A percentile compares a stretch with the other conserved stretches of the same genome.
phyloP scores from a whole-genome alignment of 2,329 filamentous ascomycete species.

The Ceratocystis albifundus region DNA sequence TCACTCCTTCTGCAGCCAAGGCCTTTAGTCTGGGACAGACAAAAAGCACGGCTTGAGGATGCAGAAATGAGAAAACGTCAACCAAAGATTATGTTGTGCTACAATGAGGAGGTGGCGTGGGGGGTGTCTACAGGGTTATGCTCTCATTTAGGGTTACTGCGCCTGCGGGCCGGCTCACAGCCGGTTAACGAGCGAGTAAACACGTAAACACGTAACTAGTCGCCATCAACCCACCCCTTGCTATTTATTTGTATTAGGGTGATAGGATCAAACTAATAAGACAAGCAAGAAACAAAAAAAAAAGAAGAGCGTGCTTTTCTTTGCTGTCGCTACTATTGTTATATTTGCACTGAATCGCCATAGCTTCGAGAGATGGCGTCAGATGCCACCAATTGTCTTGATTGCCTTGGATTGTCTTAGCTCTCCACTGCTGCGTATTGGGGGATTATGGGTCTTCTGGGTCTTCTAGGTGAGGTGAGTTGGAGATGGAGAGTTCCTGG shows the following conservation, averaged over 20 bases:
- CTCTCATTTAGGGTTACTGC: not conserved
- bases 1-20: slow-evolving; percentile 2
- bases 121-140: not conserved
- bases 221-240: not conserved
- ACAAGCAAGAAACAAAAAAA: not conserved
- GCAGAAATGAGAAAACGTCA: not conserved
- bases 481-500: no score
- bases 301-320: not conserved
- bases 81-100: not conserved
- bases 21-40: not conserved
- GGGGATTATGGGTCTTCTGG: no score
- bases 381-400: slow-evolving; percentile 14
- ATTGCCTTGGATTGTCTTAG: no score
- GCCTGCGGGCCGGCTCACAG: not conserved
- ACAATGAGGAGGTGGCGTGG: not conserved
- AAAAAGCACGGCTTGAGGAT: not conserved
- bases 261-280: not conserved
- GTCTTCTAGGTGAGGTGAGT: no score
- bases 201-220: no score
- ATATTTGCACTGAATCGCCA: slow-evolving; percentile 1
- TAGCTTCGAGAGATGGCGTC: slow-evolving; percentile 1
- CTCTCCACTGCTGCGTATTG: not conserved
- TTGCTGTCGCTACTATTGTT: no score
- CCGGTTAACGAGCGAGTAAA: not conserved
- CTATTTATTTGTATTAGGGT: not conserved